A percentile compares a stretch with the other conserved stretches of the same genome.
These are phyloP conservation scores for Debaryomyces subglobosus DNA, from an alignment of 1,139 yeast species.

Conservation along the genomic window DNA sequence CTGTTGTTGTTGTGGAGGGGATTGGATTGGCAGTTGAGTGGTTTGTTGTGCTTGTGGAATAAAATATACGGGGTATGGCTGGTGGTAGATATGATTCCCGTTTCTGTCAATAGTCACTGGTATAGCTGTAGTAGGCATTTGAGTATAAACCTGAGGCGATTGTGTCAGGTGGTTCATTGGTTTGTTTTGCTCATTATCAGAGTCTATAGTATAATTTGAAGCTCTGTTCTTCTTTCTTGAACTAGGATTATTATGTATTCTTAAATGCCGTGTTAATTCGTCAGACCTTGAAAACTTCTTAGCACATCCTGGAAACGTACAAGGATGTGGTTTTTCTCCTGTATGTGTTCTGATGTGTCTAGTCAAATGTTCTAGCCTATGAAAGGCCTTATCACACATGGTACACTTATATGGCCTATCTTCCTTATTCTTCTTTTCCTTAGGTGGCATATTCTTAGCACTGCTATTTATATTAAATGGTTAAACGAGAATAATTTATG, in stretches of 20 bases:
- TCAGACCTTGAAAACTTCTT: conserved; percentile 70
- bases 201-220: conserved; percentile 10
- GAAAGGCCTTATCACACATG: conserved; percentile 64
- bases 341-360: conserved; percentile 74
- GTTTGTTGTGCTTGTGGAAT: conserved; percentile 26
- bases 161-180: neutral
- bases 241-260: conserved; percentile 62
- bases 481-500: neutral
- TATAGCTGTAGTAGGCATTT: conserved; percentile 20
- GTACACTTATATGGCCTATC: conserved; percentile 60
- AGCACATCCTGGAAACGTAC: conserved; percentile 67
- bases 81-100: conserved; percentile 39
- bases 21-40: conserved; percentile 1
- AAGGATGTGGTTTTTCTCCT: conserved; percentile 75
- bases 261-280: conserved; percentile 67
- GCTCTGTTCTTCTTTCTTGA: conserved; percentile 38
- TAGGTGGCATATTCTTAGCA: conserved; percentile 14
- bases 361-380: conserved; percentile 67
- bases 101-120: conserved; percentile 39
- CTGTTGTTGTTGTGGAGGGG: conserved; percentile 11
- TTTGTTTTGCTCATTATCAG: neutral
- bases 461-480: neutral
- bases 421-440: conserved; percentile 24
- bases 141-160: conserved; percentile 16
- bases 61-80: conserved; percentile 40